These are phyloP conservation scores for Podaxis pistillaris DNA, from an alignment of 768 basidiomycete genomes.

Conservation along the genomic window DNA sequence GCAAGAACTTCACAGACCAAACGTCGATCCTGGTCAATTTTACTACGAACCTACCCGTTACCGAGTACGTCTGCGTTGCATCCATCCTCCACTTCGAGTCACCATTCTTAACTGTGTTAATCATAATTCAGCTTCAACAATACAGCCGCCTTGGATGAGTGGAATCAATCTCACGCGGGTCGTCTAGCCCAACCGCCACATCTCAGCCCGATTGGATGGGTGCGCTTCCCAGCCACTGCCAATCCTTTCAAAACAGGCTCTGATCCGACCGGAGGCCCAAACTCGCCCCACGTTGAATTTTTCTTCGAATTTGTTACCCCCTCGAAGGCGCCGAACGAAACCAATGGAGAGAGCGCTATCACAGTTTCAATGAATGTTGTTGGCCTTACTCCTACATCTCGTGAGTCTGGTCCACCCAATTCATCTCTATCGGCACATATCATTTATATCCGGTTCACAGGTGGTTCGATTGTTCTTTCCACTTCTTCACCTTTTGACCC, in stretches of 20 bases:
- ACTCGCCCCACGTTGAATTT: neutral
- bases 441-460: neutral
- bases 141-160: neutral
- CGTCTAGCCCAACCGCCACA: neutral
- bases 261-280: constrained; percentile 9
- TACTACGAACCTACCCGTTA: constrained; percentile 15
- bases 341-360: neutral
- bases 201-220: constrained; percentile 5
- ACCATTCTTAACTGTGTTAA: too few relatives aligned
- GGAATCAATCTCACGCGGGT: neutral
- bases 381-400: neutral
- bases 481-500: constrained; percentile 12
- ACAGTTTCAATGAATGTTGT: neutral
- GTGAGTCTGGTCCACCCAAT: neutral
- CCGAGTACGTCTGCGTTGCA: constrained; percentile 1
- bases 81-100: too few relatives aligned
- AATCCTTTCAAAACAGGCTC: neutral
- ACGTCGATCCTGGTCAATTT: too few relatives aligned
- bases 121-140: neutral
- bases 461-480: constrained; percentile 14
- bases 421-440: neutral
- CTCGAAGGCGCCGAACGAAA: neutral
- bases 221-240: constrained; percentile 9
- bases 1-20: too few relatives aligned
- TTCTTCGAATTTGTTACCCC: neutral